Evolutionary conservation across 140 eudicot species (phyloP), one percentile per base, ranked within the genome.

Genomic region (Bidens hawaiensis): DNA sequence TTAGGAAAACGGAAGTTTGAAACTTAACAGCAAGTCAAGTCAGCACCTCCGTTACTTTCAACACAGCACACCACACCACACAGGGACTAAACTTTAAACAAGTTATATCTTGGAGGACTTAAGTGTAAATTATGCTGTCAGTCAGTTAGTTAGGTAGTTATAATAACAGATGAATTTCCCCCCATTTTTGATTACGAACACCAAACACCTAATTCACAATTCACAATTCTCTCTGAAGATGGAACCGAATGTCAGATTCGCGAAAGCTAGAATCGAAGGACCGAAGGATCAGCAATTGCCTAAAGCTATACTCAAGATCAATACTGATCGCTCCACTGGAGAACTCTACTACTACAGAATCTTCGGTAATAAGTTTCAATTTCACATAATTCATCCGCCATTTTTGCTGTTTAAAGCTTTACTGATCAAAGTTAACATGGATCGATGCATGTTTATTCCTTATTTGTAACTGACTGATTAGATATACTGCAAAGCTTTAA

Each of bases 121-220:
- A 9, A 70, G 12, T 70, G 18, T 48, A 70, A 53, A 22, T 53
- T 25, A 47, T 26, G 11, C n/a, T n/a, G n/a, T n/a, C n/a, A n/a
- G n/a, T n/a, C n/a, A n/a, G n/a, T n/a, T 40, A 2, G 60, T 26
- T 53, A 53, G 11, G 14, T 14, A 4, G 38, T 25, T 53, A 4
- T 13, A n/a, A n/a, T 27, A 53, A 70, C 69, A 70, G 62, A 47
- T 16, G n/a, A n/a, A n/a, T 47, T 69, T 60, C 69, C 75, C 75
- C 54, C 68, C 24, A 22, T 33, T 70, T 47, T 14, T 13, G 22
- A 1, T 23, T 21, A 17, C 6, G 7, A 40, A 60, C 48, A 7
- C 38, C 1, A 30, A 30, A 30, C 34, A 30, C 34, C 34, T 30
- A 30, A 30, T 3, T 30, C 34, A 30, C 34, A 5, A 22, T 3